Conservation (phyloP, 257 asterid genomes). For the Nicotiana obtusifolia region DNA sequence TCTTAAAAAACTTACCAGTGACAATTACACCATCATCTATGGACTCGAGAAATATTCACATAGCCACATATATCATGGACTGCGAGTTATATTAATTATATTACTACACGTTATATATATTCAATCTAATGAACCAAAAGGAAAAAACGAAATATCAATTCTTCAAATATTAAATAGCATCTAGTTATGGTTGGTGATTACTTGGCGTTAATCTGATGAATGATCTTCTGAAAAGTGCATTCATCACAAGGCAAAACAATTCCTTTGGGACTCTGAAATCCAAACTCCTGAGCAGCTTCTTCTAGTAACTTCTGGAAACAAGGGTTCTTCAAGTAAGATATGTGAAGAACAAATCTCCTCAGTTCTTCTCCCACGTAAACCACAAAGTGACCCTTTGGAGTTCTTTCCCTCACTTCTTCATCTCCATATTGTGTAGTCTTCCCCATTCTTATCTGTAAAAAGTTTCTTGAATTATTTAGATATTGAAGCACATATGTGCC, state of each 20-base stretch:
- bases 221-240: conserved; percentile 32
- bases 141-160: too few relatives aligned
- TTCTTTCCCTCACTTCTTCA: conserved; percentile 13
- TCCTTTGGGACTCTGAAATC: conserved; percentile 26
- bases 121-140: not conserved
- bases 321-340: conserved; percentile 44
- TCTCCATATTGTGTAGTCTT: conserved; percentile 4
- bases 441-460: not conserved
- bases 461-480: not conserved
- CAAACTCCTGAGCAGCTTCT: conserved; percentile 54
- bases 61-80: too few relatives aligned
- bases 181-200: not conserved
- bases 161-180: not conserved
- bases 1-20: too few relatives aligned
- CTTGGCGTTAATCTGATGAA: not conserved
- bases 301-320: conserved; percentile 40
- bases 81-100: not conserved
- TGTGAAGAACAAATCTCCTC: conserved; percentile 47
- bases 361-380: conserved; percentile 51
- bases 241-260: conserved; percentile 45
- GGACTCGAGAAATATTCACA: too few relatives aligned
- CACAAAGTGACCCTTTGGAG: conserved; percentile 63
- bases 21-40: too few relatives aligned
- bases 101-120: too few relatives aligned
- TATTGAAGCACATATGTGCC: not conserved